Evolutionary conservation across 202 grass and related monocot species (phyloP), one percentile per base, ranked within the genome.

Genomic region (Hordeum pubiflorum): DNA sequence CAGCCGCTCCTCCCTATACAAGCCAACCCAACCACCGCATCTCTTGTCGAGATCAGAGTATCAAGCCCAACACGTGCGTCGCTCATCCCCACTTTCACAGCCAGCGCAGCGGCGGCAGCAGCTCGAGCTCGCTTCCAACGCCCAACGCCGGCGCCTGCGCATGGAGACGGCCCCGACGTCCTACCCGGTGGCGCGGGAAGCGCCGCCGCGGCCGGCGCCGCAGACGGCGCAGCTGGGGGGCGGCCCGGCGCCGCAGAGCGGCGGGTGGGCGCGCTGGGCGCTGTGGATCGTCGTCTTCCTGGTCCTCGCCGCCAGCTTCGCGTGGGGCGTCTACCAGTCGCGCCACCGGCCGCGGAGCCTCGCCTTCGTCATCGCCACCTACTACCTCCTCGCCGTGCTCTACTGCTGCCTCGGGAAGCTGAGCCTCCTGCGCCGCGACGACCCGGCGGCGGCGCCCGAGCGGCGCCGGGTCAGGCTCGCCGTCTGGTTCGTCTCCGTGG

Each of bases 301-400:
- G 7, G 32, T 13, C 26, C 41, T 71, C n/a, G 14, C 86, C 13
- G 70, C 9, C 56, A n/a, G 23, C 71, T 89, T 85, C 63, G 80
- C 27, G 18, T 32, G 3, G 21, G 69, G 43, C 43, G 63, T 46
- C 8, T 75, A 76, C 84, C 43, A 56, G 7, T 26, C 71, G 75
- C 80, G 75, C 3, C 84, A 64, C 80, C 36, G 55, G 1, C 21
- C 17, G 0, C 52, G 76, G 26, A 66, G 86, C 56, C 56, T 91
- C 57, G 41, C 55, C 41, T 89, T 84, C 54, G 26, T 77, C 4
- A 12, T 62, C 69, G 34, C 24, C 38, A 7, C 29, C 13, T 89
- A 87, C 74, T 20, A 4, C 46, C 78, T 85, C 71, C 7, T 84
- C 34, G 40, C 52, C 10, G 13, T 78, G 61, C 75, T 94, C 39